phyloP scores from a whole-genome alignment of 2,329 filamentous ascomycete species.

The Fusarium nodosum region DNA sequence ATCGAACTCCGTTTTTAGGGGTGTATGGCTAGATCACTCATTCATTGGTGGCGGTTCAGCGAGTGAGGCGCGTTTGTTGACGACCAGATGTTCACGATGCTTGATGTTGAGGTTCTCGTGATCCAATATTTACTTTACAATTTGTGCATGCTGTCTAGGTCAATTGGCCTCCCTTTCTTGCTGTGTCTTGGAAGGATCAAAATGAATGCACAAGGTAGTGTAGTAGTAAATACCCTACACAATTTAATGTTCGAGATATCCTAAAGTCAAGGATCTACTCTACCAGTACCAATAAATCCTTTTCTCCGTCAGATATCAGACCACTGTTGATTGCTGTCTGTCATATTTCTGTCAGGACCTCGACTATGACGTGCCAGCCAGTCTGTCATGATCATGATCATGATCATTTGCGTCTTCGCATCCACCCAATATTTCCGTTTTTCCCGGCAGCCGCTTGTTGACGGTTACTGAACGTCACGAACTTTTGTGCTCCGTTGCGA shows the following conservation, averaged over 20 bases:
- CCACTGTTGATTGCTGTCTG: conserved; percentile 6
- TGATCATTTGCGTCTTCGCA: conserved; percentile 21
- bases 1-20: conserved; percentile 26
- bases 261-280: conserved; percentile 8
- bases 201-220: not conserved
- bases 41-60: conserved; percentile 13
- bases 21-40: conserved; percentile 29
- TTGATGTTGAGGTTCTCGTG: conserved; percentile 19
- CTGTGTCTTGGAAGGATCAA: conserved; percentile 4
- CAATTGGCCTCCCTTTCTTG: conserved; percentile 4
- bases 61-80: conserved; percentile 24
- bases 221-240: not conserved
- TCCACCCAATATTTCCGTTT: conserved; percentile 10
- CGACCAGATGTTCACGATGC: conserved; percentile 19
- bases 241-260: not conserved
- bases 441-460: conserved; percentile 17
- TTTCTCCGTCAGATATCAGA: not conserved
- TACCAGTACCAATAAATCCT: not conserved
- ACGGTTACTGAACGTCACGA: conserved; percentile 30
- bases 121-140: conserved; percentile 15
- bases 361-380: conserved; percentile 18
- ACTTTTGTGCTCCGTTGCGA: conserved; percentile 26
- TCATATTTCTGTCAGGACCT: not conserved
- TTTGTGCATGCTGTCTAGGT: not conserved
- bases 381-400: conserved; percentile 33